These are phyloP conservation scores for Pestalotiopsis sp. DNA, from an alignment of 2,329 filamentous ascomycete species.

Conservation along the genomic window DNA sequence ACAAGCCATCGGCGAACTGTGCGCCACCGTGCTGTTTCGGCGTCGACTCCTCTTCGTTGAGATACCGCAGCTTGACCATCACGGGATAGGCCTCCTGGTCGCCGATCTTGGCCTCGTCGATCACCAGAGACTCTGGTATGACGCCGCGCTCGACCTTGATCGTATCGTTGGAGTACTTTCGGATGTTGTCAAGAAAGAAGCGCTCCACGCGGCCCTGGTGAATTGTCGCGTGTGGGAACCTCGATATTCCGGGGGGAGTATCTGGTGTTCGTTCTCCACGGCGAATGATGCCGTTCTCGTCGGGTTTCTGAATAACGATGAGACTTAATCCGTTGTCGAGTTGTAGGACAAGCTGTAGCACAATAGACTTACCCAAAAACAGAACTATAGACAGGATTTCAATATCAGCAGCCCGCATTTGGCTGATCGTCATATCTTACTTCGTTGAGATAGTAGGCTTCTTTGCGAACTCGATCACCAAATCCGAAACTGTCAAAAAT, in stretches of 20 bases:
- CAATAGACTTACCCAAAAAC: conserved; percentile 25
- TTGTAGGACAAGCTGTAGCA: neutral
- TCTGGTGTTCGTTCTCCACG: conserved; percentile 64
- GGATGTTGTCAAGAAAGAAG: conserved; percentile 65
- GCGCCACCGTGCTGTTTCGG: conserved; percentile 38
- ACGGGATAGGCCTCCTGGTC: conserved; percentile 60
- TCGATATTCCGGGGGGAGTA: conserved; percentile 61
- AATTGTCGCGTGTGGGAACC: conserved; percentile 67
- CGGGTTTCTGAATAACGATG: conserved; percentile 69
- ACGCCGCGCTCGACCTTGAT: conserved; percentile 62
- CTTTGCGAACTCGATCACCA: conserved; percentile 63
- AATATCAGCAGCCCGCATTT: neutral
- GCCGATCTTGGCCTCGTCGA: conserved; percentile 53
- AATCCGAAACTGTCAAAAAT: conserved; percentile 74
- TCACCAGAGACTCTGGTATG: conserved; percentile 54
- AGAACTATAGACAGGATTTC: conserved; percentile 20
- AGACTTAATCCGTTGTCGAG: neutral
- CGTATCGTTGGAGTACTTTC: conserved; percentile 46
- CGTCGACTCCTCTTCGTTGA: conserved; percentile 59
- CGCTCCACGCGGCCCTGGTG: conserved; percentile 73
- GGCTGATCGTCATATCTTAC: neutral
- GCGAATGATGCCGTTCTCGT: conserved; percentile 55
- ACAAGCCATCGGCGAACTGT: conserved; percentile 54
- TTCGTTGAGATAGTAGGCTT: conserved; percentile 69
- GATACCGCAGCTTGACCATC: conserved; percentile 57